Base-by-base conservation (phyloP, 306 rosid species). In the Prunus campanulata region DNA sequence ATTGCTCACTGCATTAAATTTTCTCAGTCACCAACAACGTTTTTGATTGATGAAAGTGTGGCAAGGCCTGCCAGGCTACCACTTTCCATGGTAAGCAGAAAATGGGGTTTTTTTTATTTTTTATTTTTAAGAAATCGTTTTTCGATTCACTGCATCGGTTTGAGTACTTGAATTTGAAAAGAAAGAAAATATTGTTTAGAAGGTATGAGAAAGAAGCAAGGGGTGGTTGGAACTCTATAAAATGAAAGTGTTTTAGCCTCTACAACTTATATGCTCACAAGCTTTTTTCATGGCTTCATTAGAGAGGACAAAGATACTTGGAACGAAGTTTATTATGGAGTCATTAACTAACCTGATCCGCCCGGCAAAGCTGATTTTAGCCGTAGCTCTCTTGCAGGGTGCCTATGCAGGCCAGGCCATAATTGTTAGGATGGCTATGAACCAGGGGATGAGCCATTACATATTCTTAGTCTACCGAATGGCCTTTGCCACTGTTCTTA, bases 361-460 rank as follows among this genome's bases (percentile, higher is more conserved):
- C 11, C 62, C 52, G 52, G 82, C 75, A 5, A 82, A 73, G 82
- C 79, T 77, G 55, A 29, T 75, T 11, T n/a, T 73, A 6, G 80
- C 71, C 15, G 86, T 67, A 6, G 59, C 79, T 20, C 63, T 83
- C 30, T 18, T 85, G 59, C 85, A 77, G 71, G 47, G 76, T 15
- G 83, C 30, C 8, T 79, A 69, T 47, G 86, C 88, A 32, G 86
- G 86, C 57, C 48, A 78, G 62, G 46, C 73, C 12, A 72, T 85
- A 22, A 71, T 85, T 60, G 35, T 75, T 1, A 82, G 67, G 62
- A 60, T 75, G 68, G 82, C 86, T 61, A 39, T 85, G 16, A 85
- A 82, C 71, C 54, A 82, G 32, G 88, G 88, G 62, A 82, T 55
- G 86, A 82, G 74, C 73, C 81, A 76, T 68, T 83, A 76, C 48